phyloP scores from a whole-genome alignment of 345 rosid species.

The Abelmoschus esculentus region DNA sequence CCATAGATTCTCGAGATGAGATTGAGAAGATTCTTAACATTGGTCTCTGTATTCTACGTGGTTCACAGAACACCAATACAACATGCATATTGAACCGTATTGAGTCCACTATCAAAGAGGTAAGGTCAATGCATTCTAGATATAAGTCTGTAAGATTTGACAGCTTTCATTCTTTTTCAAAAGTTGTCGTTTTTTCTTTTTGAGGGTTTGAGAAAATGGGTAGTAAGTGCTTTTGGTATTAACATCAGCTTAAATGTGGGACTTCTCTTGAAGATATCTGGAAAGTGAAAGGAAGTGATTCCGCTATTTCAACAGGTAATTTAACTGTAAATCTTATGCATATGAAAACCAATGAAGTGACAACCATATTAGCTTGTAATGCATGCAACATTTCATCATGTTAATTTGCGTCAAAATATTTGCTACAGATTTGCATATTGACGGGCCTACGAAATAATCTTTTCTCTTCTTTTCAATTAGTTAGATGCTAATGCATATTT shows the following conservation, averaged over 20 bases:
- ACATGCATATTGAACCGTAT: conserved; percentile 39
- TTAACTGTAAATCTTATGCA: conserved; percentile 8
- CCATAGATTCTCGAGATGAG: conserved; percentile 40
- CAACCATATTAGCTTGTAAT: neutral
- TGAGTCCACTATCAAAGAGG: conserved; percentile 51
- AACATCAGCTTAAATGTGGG: conserved; percentile 56
- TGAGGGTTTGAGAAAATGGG: conserved; percentile 4
- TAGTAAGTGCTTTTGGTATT: conserved; percentile 21
- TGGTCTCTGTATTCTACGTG: conserved; percentile 52
- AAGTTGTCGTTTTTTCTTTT: neutral
- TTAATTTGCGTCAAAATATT: conserved; percentile 8
- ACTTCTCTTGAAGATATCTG: conserved; percentile 49
- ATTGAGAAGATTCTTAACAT: conserved; percentile 52
- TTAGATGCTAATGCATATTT: neutral
- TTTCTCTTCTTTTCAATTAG: neutral
- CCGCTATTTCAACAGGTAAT: conserved; percentile 39
- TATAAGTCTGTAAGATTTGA: neutral
- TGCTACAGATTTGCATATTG: neutral
- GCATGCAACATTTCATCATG: conserved; percentile 3
- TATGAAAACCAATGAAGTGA: neutral
- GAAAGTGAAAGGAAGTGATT: conserved; percentile 33
- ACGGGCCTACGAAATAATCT: neutral
- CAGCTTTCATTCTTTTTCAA: conserved; percentile 12
- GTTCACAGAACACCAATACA: conserved; percentile 46
- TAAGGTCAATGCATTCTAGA: conserved; percentile 19